Conservation (phyloP, 306 rosid species). For the Lupinus albus region DNA sequence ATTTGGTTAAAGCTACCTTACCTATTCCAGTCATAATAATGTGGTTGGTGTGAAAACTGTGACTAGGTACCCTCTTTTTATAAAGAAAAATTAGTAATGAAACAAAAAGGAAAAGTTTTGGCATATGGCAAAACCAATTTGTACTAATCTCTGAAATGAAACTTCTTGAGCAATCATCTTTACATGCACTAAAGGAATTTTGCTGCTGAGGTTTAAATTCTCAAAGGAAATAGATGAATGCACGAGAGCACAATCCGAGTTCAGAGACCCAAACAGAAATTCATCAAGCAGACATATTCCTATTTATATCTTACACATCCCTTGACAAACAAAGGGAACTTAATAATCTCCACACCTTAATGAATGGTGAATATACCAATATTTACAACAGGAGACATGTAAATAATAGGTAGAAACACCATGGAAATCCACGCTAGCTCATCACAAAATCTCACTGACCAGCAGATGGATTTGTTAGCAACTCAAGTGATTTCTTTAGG, state of each 20-base stretch:
- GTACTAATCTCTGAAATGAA: neutral
- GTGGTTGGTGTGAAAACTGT: neutral
- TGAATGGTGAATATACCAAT: constrained; percentile 21
- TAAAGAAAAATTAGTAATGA: neutral
- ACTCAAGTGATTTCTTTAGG: no score
- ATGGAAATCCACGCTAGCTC: constrained; percentile 24
- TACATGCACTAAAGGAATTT: neutral
- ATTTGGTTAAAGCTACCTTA: neutral
- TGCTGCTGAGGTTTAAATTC: constrained; percentile 13
- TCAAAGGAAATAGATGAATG: constrained; percentile 8
- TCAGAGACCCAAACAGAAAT: constrained; percentile 5
- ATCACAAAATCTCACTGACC: constrained; percentile 42
- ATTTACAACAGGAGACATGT: constrained; percentile 46
- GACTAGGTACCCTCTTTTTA: constrained; percentile 8
- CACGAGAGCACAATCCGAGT: neutral
- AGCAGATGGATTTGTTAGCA: constrained; percentile 85
- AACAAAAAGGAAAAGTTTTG: neutral
- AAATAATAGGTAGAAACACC: constrained; percentile 33
- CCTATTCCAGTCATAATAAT: constrained; percentile 1
- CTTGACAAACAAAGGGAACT: constrained; percentile 28
- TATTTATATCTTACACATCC: constrained; percentile 22
- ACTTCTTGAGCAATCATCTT: constrained; percentile 2
- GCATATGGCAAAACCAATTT: neutral
- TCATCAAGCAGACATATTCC: constrained; percentile 21
- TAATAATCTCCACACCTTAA: constrained; percentile 18